Conservation (phyloP, 2,329 filamentous ascomycete species). For the Neoarthrinium moseri region DNA sequence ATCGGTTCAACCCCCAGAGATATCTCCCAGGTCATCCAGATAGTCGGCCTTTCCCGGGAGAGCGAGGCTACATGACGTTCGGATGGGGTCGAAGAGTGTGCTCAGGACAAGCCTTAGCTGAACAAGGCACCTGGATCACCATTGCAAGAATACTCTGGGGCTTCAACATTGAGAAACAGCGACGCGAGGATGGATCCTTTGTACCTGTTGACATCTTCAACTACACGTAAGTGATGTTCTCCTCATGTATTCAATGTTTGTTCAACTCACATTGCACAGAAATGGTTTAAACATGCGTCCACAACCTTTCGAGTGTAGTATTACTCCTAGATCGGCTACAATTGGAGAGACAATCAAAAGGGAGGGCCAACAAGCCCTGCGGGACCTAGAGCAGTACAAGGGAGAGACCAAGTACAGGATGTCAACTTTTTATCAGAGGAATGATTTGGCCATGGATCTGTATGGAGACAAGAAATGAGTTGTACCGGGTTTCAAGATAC, state of each 20-base stretch:
- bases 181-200: conserved; percentile 36
- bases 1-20: conserved; percentile 42
- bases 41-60: conserved; percentile 44
- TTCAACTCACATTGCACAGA: conserved; percentile 23
- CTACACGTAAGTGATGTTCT: conserved; percentile 43
- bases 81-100: conserved; percentile 56
- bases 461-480: conserved; percentile 10
- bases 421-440: conserved; percentile 47
- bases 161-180: conserved; percentile 46
- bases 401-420: conserved; percentile 58
- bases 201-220: conserved; percentile 56
- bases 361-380: conserved; percentile 51
- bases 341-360: conserved; percentile 49
- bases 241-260: too few species aligned
- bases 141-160: conserved; percentile 57
- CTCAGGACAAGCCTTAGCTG: conserved; percentile 52
- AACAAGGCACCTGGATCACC: conserved; percentile 59
- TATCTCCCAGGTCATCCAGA: conserved; percentile 36
- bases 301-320: conserved; percentile 52
- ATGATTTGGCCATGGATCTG: conserved; percentile 16
- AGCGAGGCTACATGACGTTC: conserved; percentile 54
- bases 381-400: conserved; percentile 49
- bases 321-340: conserved; percentile 46
- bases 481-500: too few species aligned
- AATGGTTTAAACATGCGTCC: conserved; percentile 61